Evolutionary conservation across 352 stramenopile species (phyloP), one percentile per base, ranked within the genome.

Genomic region (Globisporangium abappressorium): DNA sequence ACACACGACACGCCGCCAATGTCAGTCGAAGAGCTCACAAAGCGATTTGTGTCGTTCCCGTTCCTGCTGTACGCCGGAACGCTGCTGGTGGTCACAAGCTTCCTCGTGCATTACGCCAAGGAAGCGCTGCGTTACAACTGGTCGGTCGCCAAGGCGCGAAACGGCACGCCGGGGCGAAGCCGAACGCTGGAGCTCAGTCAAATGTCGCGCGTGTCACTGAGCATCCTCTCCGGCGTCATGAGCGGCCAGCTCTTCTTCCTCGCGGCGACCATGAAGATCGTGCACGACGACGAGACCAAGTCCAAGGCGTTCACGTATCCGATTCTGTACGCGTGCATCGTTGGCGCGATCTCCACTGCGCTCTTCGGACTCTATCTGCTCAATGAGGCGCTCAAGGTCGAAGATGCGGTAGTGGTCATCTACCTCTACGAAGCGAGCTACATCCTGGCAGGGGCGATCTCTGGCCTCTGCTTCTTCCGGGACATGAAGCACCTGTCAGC

Each of bases 371-470:
- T 94, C 5, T 91, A 92, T 55, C 56, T 94, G 20, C 74, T 94
- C 15, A 94, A 93, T 34, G 81, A 87, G 28, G 84, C 86, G 14
- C 84, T 94, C 20, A 83, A 88, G n/a, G 83, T 92, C 18, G 85
- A 94, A 64, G 86, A 94, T 51, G 86, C 84, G 0, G 82, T 94
- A 2, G 84, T 93, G 67, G 84, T 94, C 7, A 93, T 94, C 60
- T 93, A 93, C 33, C 64, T 94, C 6, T 94, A 94, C 70, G 84
- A 94, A 59, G 84, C 84, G 22, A 92, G 82, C 66, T 90, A 93
- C 70, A 91, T 94, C 66, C 71, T 92, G 64, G 60, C 79, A 7
- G 86, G 86, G 9, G 86, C 86, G 1, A 78, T 94, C 70, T 94
- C 86, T 1, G 86, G 86, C 0, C 71, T 94, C 11, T 91, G 84